Conservation (phyloP, 2,329 filamentous ascomycete species). For the Colletotrichum cereale region DNA sequence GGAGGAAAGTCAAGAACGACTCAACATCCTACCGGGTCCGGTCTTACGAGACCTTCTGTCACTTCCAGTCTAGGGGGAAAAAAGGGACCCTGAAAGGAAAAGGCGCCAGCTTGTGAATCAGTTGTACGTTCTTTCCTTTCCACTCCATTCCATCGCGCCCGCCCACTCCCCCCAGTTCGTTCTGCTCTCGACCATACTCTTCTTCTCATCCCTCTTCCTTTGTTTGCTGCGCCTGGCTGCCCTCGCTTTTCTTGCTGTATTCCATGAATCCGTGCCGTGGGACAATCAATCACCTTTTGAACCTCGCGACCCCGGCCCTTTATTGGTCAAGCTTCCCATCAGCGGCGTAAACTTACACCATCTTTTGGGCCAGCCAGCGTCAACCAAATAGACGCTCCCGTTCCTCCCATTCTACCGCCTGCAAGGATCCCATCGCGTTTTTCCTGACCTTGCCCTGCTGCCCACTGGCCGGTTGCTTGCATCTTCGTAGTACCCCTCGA, state of each 20-base stretch:
- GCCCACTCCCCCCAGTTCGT: background rate
- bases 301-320: conserved; percentile 21
- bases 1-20: conserved; percentile 12
- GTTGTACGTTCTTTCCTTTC: conserved; percentile 30
- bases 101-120: conserved; percentile 27
- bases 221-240: conserved; percentile 15
- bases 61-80: background rate
- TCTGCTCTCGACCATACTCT: conserved; percentile 21
- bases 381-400: conserved; percentile 35
- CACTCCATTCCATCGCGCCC: conserved; percentile 13
- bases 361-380: conserved; percentile 20
- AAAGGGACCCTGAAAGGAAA: conserved; percentile 16
- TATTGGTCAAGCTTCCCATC: conserved; percentile 30
- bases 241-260: conserved; percentile 4
- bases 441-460: conserved; percentile 6
- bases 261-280: conserved; percentile 11
- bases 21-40: conserved; percentile 17
- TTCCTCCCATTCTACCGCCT: conserved; percentile 12
- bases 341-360: conserved; percentile 37
- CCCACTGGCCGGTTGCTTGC: conserved; percentile 20
- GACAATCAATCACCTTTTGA: conserved; percentile 24
- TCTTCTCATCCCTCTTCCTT: conserved; percentile 29
- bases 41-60: background rate
- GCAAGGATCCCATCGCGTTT: conserved; percentile 13
- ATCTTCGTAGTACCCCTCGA: conserved; percentile 21